These are phyloP conservation scores for Boletellus ananas DNA, from an alignment of 768 basidiomycete species.

Conservation along the genomic window DNA sequence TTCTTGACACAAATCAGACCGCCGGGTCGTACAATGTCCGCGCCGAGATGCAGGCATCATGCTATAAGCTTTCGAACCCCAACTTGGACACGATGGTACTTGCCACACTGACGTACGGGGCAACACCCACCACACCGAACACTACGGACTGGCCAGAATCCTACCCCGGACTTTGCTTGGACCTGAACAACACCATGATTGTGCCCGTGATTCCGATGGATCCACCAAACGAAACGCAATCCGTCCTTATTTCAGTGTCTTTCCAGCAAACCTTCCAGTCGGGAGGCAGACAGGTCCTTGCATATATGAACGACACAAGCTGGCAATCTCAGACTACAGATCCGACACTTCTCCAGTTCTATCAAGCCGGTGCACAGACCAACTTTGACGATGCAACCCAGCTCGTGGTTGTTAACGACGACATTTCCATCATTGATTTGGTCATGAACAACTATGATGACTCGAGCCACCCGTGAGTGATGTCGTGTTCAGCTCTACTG, in stretches of 20 bases:
- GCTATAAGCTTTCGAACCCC: constrained; percentile 31
- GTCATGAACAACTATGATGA: constrained; percentile 25
- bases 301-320: constrained; percentile 26
- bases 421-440: constrained; percentile 28
- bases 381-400: constrained; percentile 22
- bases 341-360: constrained; percentile 29
- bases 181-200: constrained; percentile 29
- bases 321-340: constrained; percentile 24
- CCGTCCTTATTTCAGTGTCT: constrained; percentile 19
- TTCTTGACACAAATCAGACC: constrained; percentile 40
- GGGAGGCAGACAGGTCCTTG: constrained; percentile 24
- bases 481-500: not conserved
- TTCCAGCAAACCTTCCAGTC: constrained; percentile 26
- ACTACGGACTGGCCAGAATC: constrained; percentile 27
- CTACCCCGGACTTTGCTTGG: constrained; percentile 21
- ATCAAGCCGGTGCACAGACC: constrained; percentile 23
- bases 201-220: constrained; percentile 23
- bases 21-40: constrained; percentile 35
- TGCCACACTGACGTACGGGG: constrained; percentile 27
- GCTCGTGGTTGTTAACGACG: constrained; percentile 23
- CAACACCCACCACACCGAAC: constrained; percentile 21
- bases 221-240: constrained; percentile 27
- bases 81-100: constrained; percentile 29
- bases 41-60: constrained; percentile 32
- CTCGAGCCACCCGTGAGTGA: constrained; percentile 29